Conservation (phyloP, 768 basidiomycete species). For the Erythrobasidium yunnanense region DNA sequence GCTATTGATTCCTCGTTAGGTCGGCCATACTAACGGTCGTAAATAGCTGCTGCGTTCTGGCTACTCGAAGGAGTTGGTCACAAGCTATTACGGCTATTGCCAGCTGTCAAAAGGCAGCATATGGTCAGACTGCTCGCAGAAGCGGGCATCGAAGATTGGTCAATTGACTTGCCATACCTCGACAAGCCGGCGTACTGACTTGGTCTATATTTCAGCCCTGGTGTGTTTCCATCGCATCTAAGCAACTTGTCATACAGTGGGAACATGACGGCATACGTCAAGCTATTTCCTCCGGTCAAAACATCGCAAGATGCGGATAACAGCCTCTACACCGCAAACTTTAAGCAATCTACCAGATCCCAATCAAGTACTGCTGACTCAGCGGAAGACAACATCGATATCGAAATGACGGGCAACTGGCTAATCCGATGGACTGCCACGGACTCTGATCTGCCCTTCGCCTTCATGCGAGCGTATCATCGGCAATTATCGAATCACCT, state of each 20-base stretch:
- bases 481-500: conserved; percentile 42
- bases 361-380: no score
- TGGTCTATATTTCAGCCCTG: conserved; percentile 8
- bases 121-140: conserved; percentile 42
- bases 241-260: conserved; percentile 36
- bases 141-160: conserved; percentile 29
- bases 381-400: not conserved
- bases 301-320: conserved; percentile 22
- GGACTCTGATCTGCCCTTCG: conserved; percentile 46
- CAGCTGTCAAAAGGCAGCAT: conserved; percentile 41
- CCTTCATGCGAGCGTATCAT: conserved; percentile 47
- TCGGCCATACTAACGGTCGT: not conserved
- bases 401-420: conserved; percentile 40
- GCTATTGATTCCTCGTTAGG: conserved; percentile 22
- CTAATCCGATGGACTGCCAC: conserved; percentile 46
- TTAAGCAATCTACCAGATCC: not conserved
- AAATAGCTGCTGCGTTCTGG: conserved; percentile 46
- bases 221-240: conserved; percentile 40
- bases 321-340: not conserved
- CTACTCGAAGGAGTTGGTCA: conserved; percentile 45
- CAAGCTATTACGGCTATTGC: conserved; percentile 44
- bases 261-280: not conserved
- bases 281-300: conserved; percentile 3
- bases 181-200: no score
- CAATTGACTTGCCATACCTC: no score